Conservation (phyloP, 202 grass and related monocot genomes). For the Eragrostis tef region DNA sequence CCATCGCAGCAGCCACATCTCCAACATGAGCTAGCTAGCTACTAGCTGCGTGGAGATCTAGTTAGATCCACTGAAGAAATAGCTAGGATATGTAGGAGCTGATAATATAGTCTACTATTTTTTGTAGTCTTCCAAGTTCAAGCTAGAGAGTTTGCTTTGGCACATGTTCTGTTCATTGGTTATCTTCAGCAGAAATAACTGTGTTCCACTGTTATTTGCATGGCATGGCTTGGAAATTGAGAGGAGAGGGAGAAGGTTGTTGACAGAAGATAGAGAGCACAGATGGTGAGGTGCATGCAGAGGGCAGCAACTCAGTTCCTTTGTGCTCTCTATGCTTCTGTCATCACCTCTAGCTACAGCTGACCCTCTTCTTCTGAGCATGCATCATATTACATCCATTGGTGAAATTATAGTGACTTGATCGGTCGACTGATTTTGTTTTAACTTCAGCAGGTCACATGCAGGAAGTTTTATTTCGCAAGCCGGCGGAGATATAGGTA, state of each 20-base stretch:
- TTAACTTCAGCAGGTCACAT: not conserved
- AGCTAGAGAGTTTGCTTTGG: too few relatives aligned
- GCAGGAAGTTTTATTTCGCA: not conserved
- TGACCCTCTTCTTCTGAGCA: not conserved
- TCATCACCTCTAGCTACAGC: conserved; percentile 49
- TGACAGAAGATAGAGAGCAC: conserved; percentile 89
- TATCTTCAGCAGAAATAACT: not conserved
- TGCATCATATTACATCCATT: not conserved
- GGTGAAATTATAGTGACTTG: not conserved
- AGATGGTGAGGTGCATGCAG: conserved; percentile 47
- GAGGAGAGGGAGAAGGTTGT: conserved; percentile 40
- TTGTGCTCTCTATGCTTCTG: conserved; percentile 77
- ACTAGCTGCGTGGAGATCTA: not conserved
- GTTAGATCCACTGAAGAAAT: not conserved
- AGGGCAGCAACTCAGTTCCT: conserved; percentile 48
- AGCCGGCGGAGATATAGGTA: not conserved
- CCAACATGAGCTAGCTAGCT: not conserved
- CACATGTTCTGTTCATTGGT: not conserved
- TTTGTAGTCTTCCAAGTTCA: too few relatives aligned
- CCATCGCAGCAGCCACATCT: not conserved
- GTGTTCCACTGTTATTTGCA: not conserved
- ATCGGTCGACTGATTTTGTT: not conserved
- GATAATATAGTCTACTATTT: not conserved
- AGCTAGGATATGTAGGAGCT: not conserved
- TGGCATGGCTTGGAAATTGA: not conserved